phyloP scores from a whole-genome alignment of 306 rosid genomes.

The Quillaja saponaria region DNA sequence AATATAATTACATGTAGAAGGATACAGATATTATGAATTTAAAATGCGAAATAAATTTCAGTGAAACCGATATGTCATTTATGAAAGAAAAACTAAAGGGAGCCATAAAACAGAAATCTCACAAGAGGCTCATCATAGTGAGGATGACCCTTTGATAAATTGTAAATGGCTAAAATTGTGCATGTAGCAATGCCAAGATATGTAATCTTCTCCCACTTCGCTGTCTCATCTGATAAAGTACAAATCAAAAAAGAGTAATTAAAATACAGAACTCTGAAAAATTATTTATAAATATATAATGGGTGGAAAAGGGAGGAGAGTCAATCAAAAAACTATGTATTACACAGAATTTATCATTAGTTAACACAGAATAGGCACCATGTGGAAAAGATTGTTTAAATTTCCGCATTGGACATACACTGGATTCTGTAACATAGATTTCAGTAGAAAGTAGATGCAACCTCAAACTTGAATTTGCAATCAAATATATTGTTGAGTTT shows the following conservation, averaged over 20 bases:
- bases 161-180: slow-evolving; percentile 52
- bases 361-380: slow-evolving; percentile 7
- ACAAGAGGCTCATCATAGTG: slow-evolving; percentile 79
- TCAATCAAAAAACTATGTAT: slow-evolving; percentile 10
- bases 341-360: neutral
- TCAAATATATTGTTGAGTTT: neutral
- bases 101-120: slow-evolving; percentile 35
- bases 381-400: neutral
- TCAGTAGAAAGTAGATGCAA: too few species aligned
- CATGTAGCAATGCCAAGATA: slow-evolving; percentile 75
- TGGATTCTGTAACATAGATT: too few species aligned
- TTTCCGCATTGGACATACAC: too few species aligned
- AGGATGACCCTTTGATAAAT: slow-evolving; percentile 79
- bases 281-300: neutral
- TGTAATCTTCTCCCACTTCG: slow-evolving; percentile 97
- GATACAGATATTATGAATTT: neutral
- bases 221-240: slow-evolving; percentile 64
- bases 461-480: neutral
- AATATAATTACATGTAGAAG: neutral
- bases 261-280: slow-evolving; percentile 2
- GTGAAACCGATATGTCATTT: neutral
- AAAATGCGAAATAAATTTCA: neutral
- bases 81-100: too few species aligned
- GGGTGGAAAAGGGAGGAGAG: neutral
- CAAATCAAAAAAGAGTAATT: neutral